Conservation (phyloP, 2,329 filamentous ascomycete species). For the Fusarium palustre region DNA sequence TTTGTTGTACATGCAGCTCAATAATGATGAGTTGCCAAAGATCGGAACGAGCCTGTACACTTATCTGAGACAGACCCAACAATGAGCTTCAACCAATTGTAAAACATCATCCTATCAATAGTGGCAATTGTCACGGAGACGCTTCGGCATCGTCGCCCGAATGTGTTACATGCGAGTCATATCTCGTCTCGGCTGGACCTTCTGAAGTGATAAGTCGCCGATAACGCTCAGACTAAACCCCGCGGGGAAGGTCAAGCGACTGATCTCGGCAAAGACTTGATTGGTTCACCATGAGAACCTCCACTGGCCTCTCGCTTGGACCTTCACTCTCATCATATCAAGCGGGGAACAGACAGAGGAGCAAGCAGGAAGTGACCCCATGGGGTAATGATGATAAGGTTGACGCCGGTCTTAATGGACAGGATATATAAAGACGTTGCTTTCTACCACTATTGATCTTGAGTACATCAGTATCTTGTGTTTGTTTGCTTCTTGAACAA, state of each 20-base stretch:
- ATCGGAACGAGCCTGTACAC: background rate
- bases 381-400: conserved; percentile 9
- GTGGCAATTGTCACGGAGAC: background rate
- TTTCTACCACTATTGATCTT: background rate
- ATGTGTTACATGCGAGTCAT: background rate
- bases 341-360: background rate
- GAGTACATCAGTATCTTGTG: too few relatives aligned
- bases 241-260: background rate
- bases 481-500: background rate
- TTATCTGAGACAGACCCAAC: background rate
- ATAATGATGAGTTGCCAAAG: background rate
- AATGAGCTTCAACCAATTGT: background rate
- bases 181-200: conserved; percentile 3
- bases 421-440: background rate
- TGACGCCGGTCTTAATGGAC: background rate
- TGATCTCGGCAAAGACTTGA: background rate
- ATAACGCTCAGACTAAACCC: background rate
- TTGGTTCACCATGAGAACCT: background rate
- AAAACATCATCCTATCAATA: background rate
- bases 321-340: background rate
- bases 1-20: background rate
- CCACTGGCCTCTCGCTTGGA: background rate
- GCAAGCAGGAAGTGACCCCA: background rate
- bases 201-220: background rate
- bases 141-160: background rate